Percentiles rank a stretch among this genome's conserved stretches.
phyloP scores from a whole-genome alignment of 1,284 basidiomycete species.

The Marasmius tenuissimus region DNA sequence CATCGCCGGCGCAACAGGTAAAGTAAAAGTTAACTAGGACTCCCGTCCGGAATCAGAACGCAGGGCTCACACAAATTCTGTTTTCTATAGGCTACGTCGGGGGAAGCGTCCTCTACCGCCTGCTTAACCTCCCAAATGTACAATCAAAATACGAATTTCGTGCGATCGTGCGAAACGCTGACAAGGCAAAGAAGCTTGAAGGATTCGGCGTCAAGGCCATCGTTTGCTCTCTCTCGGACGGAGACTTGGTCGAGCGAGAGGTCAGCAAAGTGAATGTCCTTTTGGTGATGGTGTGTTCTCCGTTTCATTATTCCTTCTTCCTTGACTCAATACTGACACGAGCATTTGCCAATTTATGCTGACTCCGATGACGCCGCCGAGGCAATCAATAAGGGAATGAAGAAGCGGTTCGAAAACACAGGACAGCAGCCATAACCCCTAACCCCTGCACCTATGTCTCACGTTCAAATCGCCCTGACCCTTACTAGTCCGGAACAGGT shows the following conservation, averaged over 20 bases:
- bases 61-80: neutral
- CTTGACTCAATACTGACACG: neutral
- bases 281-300: conserved; percentile 24
- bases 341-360: conserved; percentile 26
- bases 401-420: conserved; percentile 37
- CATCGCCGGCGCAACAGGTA: neutral
- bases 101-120: conserved; percentile 36
- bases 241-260: conserved; percentile 25
- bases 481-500: neutral
- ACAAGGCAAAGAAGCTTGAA: conserved; percentile 39
- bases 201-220: conserved; percentile 31
- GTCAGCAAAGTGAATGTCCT: conserved; percentile 31
- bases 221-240: conserved; percentile 37
- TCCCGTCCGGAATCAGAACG: neutral
- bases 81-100: conserved; percentile 36
- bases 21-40: too few relatives aligned
- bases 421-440: conserved; percentile 33
- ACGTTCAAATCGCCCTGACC: too few relatives aligned
- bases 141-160: conserved; percentile 32
- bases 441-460: neutral
- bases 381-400: conserved; percentile 44
- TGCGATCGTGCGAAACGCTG: conserved; percentile 34
- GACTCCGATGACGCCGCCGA: conserved; percentile 40
- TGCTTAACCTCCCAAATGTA: conserved; percentile 34
- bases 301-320: neutral